Conservation (phyloP, 768 basidiomycete genomes). For the Pilatotrama ljubarskyi region DNA sequence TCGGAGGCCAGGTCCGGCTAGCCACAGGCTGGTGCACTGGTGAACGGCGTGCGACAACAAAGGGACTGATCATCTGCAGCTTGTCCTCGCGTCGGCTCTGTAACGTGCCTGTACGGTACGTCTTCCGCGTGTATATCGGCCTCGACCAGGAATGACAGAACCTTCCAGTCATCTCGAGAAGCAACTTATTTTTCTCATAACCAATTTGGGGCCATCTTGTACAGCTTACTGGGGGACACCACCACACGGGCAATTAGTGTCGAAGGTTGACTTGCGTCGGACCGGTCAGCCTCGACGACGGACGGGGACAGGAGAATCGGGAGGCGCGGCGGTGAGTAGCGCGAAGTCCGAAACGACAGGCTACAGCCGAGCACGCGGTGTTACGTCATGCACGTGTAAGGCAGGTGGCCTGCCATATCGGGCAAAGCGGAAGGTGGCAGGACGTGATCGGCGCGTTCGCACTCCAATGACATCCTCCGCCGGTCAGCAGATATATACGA, state of each 20-base stretch:
- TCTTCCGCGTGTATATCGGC: background rate
- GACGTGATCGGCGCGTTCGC: constrained; percentile 4
- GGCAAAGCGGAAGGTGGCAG: constrained; percentile 1
- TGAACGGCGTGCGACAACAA: too few species aligned
- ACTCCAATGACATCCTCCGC: constrained; percentile 19
- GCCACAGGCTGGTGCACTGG: too few species aligned
- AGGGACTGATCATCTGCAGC: too few species aligned
- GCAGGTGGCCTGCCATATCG: constrained; percentile 9
- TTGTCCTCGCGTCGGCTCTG: too few species aligned
- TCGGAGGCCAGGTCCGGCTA: too few species aligned
- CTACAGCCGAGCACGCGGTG: constrained; percentile 21
- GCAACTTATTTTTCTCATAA: too few species aligned
- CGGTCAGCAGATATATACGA: background rate
- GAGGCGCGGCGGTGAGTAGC: constrained; percentile 41
- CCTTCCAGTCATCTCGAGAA: background rate
- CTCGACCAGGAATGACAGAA: background rate
- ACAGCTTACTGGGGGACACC: too few species aligned
- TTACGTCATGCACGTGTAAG: constrained; percentile 11
- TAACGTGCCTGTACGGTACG: background rate
- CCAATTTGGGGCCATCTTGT: too few species aligned
- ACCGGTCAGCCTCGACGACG: constrained; percentile 18
- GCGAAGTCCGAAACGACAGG: background rate
- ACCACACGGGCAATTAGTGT: too few species aligned
- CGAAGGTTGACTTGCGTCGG: background rate
- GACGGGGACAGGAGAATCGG: constrained; percentile 36